A percentile compares a stretch with the other conserved stretches of the same genome.
Evolutionary conservation across 305 asterid genomes (phyloP).

Genomic region (Solanum hybrid): DNA sequence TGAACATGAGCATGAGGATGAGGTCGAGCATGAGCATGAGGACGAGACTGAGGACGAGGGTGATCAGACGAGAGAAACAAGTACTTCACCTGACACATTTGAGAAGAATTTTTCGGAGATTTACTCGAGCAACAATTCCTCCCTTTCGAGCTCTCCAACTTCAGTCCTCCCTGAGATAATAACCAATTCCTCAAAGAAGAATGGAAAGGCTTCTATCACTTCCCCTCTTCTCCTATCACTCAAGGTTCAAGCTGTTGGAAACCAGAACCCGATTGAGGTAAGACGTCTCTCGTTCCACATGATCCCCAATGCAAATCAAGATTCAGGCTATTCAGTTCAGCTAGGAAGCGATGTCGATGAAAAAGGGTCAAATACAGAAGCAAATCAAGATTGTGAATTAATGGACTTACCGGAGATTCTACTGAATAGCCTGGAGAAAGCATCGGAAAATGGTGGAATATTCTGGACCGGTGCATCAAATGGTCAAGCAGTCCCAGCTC

Average conservation of each 20-base stretch:
- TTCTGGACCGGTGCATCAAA: constrained; percentile 1
- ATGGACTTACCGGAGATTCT: constrained; percentile 9
- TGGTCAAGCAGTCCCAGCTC: constrained; percentile 6
- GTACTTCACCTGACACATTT: constrained; percentile 21
- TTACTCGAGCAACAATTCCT: constrained; percentile 16
- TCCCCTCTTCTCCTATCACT: constrained; percentile 48
- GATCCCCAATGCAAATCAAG: constrained; percentile 46
- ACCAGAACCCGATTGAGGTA: constrained; percentile 59
- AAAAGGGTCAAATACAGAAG: background rate
- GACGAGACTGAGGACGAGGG: background rate
- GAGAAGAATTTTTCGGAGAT: constrained; percentile 35
- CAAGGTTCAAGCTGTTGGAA: constrained; percentile 55
- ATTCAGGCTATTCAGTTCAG: constrained; percentile 21
- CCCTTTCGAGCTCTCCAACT: constrained; percentile 55
- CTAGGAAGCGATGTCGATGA: constrained; percentile 9
- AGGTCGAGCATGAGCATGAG: background rate
- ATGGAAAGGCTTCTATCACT: constrained; percentile 26
- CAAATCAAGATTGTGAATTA: constrained; percentile 5
- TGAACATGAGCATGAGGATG: constrained; percentile 3
- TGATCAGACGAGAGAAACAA: background rate
- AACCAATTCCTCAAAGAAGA: constrained; percentile 21
- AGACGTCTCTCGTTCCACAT: constrained; percentile 73
- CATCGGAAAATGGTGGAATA: constrained; percentile 4
- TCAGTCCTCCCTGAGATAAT: constrained; percentile 53
- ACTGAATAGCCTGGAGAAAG: constrained; percentile 7